Percentiles rank a stretch among this genome's conserved stretches.
Conservation (phyloP, 2,329 filamentous ascomycete genomes). For the Phoma herbarum region DNA sequence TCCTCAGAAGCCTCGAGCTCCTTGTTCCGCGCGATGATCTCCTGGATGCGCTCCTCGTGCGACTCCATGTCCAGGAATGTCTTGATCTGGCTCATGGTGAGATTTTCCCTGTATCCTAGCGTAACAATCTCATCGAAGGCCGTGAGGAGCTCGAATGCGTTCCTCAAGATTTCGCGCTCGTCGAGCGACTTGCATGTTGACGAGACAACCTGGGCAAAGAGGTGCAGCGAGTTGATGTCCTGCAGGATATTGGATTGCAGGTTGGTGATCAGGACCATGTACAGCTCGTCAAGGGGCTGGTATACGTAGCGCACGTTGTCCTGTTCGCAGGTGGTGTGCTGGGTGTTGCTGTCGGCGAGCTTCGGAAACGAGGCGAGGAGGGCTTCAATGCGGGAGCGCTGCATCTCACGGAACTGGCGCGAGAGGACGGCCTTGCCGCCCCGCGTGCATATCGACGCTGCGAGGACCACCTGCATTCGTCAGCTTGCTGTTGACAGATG, state of each 20-base stretch:
- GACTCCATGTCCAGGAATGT: constrained; percentile 99
- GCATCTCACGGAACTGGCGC: constrained; percentile 97
- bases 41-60: constrained; percentile 98
- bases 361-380: constrained; percentile 97
- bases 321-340: constrained; percentile 98
- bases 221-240: constrained; percentile 97
- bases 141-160: constrained; percentile 94
- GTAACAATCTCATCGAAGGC: constrained; percentile 98
- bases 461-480: constrained; percentile 83
- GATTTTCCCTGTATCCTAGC: constrained; percentile 92
- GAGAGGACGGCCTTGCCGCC: constrained; percentile 98
- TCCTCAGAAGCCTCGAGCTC: constrained; percentile 98
- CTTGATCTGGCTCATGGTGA: constrained; percentile 97
- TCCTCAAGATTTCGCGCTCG: constrained; percentile 91
- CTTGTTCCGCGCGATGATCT: constrained; percentile 80
- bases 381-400: constrained; percentile 93
- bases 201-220: constrained; percentile 96
- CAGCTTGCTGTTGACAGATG: constrained; percentile 29
- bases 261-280: constrained; percentile 99
- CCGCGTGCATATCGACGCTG: constrained; percentile 97
- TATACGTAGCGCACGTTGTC: constrained; percentile 99
- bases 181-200: constrained; percentile 96
- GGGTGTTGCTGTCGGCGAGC: constrained; percentile 92
- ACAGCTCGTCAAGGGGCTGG: constrained; percentile 97
- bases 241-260: constrained; percentile 99